These are phyloP conservation scores for Prunus davidiana DNA, from an alignment of 306 rosid species.

Conservation along the genomic window DNA sequence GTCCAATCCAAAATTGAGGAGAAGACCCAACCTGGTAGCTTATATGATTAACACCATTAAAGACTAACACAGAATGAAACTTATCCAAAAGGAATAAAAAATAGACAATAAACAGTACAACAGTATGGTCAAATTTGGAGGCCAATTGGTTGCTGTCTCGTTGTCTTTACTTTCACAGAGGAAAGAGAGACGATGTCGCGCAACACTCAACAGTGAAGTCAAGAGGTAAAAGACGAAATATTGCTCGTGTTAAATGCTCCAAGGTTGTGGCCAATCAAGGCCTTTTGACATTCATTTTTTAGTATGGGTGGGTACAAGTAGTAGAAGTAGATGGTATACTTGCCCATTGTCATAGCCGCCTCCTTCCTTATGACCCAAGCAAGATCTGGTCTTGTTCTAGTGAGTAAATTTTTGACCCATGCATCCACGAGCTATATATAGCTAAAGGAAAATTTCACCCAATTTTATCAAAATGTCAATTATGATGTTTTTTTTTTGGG, in stretches of 20 bases:
- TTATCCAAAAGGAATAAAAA: neutral
- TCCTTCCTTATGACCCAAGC: neutral
- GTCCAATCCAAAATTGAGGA: too few relatives aligned
- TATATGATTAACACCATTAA: too few relatives aligned
- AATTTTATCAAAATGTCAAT: neutral
- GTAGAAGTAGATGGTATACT: neutral
- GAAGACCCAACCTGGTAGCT: too few relatives aligned
- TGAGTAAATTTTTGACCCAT: neutral
- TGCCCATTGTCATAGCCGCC: neutral
- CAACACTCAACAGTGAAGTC: neutral
- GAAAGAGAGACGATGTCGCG: neutral
- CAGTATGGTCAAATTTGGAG: slow-evolving; percentile 29
- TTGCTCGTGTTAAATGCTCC: too few relatives aligned
- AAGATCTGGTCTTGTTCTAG: neutral
- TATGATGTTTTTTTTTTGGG: neutral
- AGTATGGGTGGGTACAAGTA: neutral
- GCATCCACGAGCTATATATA: neutral
- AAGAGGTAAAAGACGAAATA: neutral
- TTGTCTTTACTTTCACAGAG: neutral
- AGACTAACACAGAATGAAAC: neutral
- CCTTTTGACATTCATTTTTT: neutral
- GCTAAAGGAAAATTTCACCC: neutral
- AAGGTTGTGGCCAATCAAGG: neutral
- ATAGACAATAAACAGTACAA: neutral
- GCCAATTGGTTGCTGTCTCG: slow-evolving; percentile 2